A percentile compares a stretch with the other conserved stretches of the same genome.
These are phyloP conservation scores for Phytopythium ostracodes DNA, from an alignment of 352 stramenopile genomes.

Conservation along the genomic window DNA sequence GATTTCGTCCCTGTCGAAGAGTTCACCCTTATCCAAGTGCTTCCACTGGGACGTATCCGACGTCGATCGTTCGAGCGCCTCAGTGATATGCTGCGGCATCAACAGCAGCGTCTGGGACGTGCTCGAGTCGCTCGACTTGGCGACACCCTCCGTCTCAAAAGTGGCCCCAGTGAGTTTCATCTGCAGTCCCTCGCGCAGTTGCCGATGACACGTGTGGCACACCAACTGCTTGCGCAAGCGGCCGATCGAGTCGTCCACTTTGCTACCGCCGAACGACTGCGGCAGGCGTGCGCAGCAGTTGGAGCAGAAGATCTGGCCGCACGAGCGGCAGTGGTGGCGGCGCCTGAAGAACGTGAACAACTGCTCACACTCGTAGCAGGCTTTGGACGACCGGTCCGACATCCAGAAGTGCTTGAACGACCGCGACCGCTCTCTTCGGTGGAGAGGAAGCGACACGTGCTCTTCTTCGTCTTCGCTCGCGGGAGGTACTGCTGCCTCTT, in stretches of 20 bases:
- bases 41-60: constrained; percentile 59
- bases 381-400: constrained; percentile 82
- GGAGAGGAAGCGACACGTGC: constrained; percentile 11
- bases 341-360: constrained; percentile 82
- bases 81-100: constrained; percentile 71
- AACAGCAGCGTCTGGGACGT: constrained; percentile 57
- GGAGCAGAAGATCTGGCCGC: constrained; percentile 83
- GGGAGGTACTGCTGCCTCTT: constrained; percentile 15
- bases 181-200: constrained; percentile 77
- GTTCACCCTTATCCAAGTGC: constrained; percentile 55
- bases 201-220: constrained; percentile 78
- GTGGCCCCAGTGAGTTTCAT: constrained; percentile 53
- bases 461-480: constrained; percentile 17
- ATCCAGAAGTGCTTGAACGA: constrained; percentile 89
- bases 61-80: constrained; percentile 58
- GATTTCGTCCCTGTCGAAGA: constrained; percentile 81
- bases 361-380: constrained; percentile 79
- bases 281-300: constrained; percentile 76
- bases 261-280: constrained; percentile 70
- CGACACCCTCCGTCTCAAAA: constrained; percentile 22
- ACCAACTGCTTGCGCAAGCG: constrained; percentile 80
- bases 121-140: constrained; percentile 26
- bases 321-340: constrained; percentile 80
- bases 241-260: constrained; percentile 75
- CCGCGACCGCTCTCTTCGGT: constrained; percentile 44